phyloP scores from a whole-genome alignment of 768 basidiomycete species.

The Phallus indusiatus region DNA sequence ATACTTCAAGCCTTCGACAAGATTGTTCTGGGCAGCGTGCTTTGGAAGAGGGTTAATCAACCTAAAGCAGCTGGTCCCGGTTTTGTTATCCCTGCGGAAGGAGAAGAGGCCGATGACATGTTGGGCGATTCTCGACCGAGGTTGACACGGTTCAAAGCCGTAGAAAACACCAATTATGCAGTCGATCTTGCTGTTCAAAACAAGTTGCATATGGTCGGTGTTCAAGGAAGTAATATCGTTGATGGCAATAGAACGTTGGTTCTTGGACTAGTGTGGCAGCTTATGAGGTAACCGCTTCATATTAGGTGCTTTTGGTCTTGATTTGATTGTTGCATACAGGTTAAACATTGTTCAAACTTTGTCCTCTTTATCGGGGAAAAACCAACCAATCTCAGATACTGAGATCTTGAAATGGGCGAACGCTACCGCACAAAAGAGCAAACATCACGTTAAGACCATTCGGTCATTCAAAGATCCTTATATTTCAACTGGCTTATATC shows the following conservation, averaged over 20 bases:
- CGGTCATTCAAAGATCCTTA: conserved; percentile 92
- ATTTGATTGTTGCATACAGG: conserved; percentile 24
- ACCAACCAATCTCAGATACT: conserved; percentile 78
- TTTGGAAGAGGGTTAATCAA: conserved; percentile 95
- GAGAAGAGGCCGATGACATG: conserved; percentile 65
- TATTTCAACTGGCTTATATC: conserved; percentile 83
- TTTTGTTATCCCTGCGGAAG: conserved; percentile 45
- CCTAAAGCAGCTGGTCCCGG: conserved; percentile 58
- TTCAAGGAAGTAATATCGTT: conserved; percentile 96
- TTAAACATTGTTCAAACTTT: conserved; percentile 90
- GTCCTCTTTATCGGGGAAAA: conserved; percentile 56
- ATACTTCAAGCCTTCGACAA: conserved; percentile 97
- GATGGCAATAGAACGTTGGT: conserved; percentile 90
- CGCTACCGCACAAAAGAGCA: conserved; percentile 66
- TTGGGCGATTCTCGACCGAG: conserved; percentile 77
- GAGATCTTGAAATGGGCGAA: conserved; percentile 98
- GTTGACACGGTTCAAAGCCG: conserved; percentile 91
- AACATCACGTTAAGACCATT: conserved; percentile 51
- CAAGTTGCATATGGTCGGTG: conserved; percentile 92
- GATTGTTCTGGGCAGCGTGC: conserved; percentile 81
- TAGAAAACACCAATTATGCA: conserved; percentile 96
- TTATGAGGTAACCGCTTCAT: conserved; percentile 63
- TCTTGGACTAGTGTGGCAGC: conserved; percentile 94
- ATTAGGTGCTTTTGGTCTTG: neutral
- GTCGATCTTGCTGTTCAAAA: conserved; percentile 91